Percentiles rank a stretch among this genome's conserved stretches.
These are phyloP conservation scores for Phytopythium helicoides DNA, from an alignment of 352 stramenopile species.

Conservation along the genomic window DNA sequence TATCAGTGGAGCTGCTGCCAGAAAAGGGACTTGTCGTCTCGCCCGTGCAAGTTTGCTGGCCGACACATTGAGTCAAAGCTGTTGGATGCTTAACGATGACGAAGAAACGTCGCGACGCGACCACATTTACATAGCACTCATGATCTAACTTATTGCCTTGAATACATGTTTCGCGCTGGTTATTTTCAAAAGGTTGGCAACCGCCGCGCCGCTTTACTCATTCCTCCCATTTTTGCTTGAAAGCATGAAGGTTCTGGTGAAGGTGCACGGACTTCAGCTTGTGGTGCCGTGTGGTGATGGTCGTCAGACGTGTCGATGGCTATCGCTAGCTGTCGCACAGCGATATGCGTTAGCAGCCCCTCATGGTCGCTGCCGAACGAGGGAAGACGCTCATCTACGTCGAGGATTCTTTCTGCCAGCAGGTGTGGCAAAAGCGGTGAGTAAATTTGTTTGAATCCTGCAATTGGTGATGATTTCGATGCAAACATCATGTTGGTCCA, in stretches of 20 bases:
- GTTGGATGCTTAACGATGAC: conserved; percentile 24
- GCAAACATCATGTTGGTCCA: background rate
- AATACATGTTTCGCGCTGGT: background rate
- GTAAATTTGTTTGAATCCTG: background rate
- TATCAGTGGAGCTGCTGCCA: conserved; percentile 86
- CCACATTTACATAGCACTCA: conserved; percentile 4
- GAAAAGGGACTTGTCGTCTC: conserved; percentile 74
- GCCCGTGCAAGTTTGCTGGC: conserved; percentile 77
- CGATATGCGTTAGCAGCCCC: conserved; percentile 64
- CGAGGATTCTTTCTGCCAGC: conserved; percentile 81
- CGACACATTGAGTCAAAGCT: conserved; percentile 72
- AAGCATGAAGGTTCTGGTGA: conserved; percentile 59
- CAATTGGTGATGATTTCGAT: background rate
- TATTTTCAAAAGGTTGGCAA: too few species aligned
- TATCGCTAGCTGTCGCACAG: conserved; percentile 76
- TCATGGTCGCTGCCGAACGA: conserved; percentile 68
- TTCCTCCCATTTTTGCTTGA: background rate
- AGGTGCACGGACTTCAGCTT: conserved; percentile 72
- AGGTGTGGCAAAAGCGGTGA: conserved; percentile 37
- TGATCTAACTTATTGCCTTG: background rate
- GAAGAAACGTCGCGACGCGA: background rate
- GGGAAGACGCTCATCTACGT: conserved; percentile 71
- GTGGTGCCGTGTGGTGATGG: conserved; percentile 77
- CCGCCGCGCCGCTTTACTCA: background rate
- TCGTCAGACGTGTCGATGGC: conserved; percentile 76